phyloP scores from a whole-genome alignment of 768 basidiomycete genomes.

The Boletellus ananas region DNA sequence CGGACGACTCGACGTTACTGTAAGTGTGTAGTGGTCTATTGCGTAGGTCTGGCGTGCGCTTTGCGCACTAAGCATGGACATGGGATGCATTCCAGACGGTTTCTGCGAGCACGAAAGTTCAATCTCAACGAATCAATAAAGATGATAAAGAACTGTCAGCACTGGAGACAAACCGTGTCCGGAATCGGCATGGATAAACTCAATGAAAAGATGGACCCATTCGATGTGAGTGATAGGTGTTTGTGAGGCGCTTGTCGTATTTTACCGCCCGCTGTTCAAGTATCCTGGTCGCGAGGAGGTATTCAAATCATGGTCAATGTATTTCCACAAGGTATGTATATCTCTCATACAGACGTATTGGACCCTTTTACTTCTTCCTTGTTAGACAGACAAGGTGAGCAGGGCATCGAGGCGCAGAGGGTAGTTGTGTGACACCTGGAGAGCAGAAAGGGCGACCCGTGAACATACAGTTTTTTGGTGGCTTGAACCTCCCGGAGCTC shows the following conservation, averaged over 20 bases:
- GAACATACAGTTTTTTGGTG: conserved; percentile 62
- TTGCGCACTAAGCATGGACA: conserved; percentile 3
- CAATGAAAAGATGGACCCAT: conserved; percentile 60
- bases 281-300: conserved; percentile 67
- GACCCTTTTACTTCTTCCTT: background rate
- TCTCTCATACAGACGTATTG: background rate
- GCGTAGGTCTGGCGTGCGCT: background rate
- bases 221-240: conserved; percentile 49
- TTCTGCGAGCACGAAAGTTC: conserved; percentile 69
- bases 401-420: background rate
- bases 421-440: background rate
- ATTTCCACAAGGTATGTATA: conserved; percentile 63
- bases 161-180: conserved; percentile 64
- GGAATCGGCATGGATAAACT: conserved; percentile 65
- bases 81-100: conserved; percentile 46
- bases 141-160: conserved; percentile 64
- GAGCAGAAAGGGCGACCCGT: conserved; percentile 65
- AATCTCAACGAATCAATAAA: conserved; percentile 53
- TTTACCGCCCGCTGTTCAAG: conserved; percentile 32
- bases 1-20: conserved; percentile 58
- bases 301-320: conserved; percentile 76
- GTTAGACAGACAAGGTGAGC: conserved; percentile 65
- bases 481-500: conserved; percentile 54
- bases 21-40: conserved; percentile 28
- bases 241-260: background rate